Evolutionary conservation across 2,329 filamentous ascomycete genomes (phyloP).

Genomic region (Diaporthe aspalathi): DNA sequence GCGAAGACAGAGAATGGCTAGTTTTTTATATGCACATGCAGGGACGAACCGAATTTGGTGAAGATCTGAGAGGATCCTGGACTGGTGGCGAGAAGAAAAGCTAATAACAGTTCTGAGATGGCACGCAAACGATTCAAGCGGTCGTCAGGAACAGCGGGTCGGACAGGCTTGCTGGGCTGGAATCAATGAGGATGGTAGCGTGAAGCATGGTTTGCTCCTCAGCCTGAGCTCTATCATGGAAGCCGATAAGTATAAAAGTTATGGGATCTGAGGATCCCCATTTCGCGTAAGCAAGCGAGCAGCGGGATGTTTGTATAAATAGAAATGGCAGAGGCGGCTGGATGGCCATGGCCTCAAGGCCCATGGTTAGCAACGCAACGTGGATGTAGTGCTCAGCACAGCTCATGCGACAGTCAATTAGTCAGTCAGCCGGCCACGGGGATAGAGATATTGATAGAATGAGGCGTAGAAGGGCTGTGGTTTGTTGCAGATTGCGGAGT

Average conservation of each 20-base stretch:
- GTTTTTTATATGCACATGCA: neutral
- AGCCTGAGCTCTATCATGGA: neutral
- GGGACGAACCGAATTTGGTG: neutral
- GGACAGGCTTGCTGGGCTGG: neutral
- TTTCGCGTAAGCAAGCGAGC: neutral
- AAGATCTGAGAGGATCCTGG: neutral
- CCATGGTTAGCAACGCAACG: neutral
- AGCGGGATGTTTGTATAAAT: slow-evolving; percentile 15
- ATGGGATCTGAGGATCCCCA: neutral
- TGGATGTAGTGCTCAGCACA: neutral
- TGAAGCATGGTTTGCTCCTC: neutral
- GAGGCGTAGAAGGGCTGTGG: neutral
- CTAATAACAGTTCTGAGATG: neutral
- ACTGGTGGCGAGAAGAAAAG: neutral
- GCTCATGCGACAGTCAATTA: neutral
- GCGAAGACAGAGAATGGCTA: neutral
- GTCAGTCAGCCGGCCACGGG: neutral
- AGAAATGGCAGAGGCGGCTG: slow-evolving; percentile 14
- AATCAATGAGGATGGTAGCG: neutral
- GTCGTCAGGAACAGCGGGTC: neutral
- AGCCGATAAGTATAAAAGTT: neutral
- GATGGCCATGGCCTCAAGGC: slow-evolving; percentile 1
- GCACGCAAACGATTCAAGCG: neutral
- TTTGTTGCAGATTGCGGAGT: neutral
- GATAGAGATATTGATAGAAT: neutral